Conservation (phyloP, 177 flowering plant species). For the Vitis hybrid region DNA sequence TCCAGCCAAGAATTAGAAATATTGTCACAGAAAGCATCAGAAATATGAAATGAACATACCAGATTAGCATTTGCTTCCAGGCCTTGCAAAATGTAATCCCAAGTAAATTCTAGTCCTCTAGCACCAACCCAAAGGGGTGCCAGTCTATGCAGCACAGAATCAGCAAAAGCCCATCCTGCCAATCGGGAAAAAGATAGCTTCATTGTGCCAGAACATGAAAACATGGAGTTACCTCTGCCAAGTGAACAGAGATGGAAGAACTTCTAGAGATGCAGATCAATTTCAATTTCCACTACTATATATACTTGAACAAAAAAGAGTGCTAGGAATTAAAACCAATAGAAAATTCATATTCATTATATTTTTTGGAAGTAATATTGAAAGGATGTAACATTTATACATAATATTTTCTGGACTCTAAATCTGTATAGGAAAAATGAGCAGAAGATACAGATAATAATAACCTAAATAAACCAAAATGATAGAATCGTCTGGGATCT, state of each 20-base stretch:
- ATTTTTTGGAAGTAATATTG: not conserved
- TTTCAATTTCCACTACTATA: not conserved
- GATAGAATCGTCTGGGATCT: not conserved
- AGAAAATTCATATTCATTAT: too few relatives aligned
- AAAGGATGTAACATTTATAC: not conserved
- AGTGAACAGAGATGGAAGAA: not conserved
- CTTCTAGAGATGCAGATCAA: not conserved
- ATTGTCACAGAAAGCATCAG: not conserved
- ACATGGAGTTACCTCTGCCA: not conserved
- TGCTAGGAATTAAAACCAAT: not conserved
- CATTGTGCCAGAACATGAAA: not conserved
- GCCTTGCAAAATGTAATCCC: constrained; percentile 96
- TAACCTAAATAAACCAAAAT: not conserved
- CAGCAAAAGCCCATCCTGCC: constrained; percentile 99
- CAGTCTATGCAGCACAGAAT: constrained; percentile 90
- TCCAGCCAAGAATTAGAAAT: not conserved
- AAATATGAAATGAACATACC: constrained; percentile 39
- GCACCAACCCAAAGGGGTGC: constrained; percentile 99
- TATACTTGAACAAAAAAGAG: too few relatives aligned
- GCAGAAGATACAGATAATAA: not conserved
- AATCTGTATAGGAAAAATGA: not conserved
- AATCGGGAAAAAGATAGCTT: constrained; percentile 12
- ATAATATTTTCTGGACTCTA: not conserved
- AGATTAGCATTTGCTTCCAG: constrained; percentile 97
- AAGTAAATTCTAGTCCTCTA: constrained; percentile 94